phyloP scores from a whole-genome alignment of 441 rosid species.

The Daphne laureola region DNA sequence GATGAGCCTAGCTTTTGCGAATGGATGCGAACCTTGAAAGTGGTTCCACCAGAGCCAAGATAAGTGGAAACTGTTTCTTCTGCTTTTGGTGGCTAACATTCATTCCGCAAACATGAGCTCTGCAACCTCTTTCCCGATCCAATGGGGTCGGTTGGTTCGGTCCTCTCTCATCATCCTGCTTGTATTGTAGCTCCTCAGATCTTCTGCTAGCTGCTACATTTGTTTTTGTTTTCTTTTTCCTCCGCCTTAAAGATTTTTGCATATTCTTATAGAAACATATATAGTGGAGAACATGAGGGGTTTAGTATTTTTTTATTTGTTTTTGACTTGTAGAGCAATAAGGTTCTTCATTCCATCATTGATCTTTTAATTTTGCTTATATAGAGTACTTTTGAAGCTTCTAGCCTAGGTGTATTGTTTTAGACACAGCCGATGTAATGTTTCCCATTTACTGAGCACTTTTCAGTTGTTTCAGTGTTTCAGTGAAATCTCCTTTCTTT shows the following conservation, averaged over 20 bases:
- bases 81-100: conserved; percentile 10
- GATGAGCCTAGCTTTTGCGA: conserved; percentile 93
- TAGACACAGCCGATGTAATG: no score
- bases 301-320: conserved; percentile 10
- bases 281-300: conserved; percentile 6
- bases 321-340: conserved; percentile 10
- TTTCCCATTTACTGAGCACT: no score
- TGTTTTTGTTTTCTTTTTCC: neutral
- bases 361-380: neutral
- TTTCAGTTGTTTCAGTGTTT: no score
- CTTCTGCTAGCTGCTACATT: conserved; percentile 3
- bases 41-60: conserved; percentile 84
- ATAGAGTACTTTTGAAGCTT: neutral
- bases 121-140: neutral
- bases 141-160: no score
- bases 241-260: neutral
- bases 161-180: neutral
- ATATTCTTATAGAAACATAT: conserved; percentile 8
- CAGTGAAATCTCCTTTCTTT: no score
- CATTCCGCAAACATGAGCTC: conserved; percentile 9
- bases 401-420: neutral
- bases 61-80: conserved; percentile 11
- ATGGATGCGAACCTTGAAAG: conserved; percentile 81
- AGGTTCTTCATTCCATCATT: conserved; percentile 1
- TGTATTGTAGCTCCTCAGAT: conserved; percentile 9